These are phyloP conservation scores for Diutina siamensis DNA, from an alignment of 1,139 yeast genomes.

Conservation along the genomic window DNA sequence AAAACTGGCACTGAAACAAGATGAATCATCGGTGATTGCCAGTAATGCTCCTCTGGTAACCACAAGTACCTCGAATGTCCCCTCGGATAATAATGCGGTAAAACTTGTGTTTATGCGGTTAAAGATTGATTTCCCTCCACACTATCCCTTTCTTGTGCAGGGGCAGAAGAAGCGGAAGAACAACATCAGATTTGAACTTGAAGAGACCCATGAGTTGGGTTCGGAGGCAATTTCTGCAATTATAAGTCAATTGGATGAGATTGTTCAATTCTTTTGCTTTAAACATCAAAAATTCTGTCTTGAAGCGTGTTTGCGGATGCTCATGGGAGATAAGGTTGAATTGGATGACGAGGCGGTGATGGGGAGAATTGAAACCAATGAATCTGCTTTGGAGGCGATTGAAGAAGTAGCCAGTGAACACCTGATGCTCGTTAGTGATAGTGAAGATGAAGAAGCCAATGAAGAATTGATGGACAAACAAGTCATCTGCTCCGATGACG, in stretches of 20 bases:
- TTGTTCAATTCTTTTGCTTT: constrained; percentile 46
- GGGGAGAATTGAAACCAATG: constrained; percentile 19
- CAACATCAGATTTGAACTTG: constrained; percentile 45
- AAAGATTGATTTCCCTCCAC: constrained; percentile 52
- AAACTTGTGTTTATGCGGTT: constrained; percentile 61
- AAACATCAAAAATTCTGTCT: constrained; percentile 54
- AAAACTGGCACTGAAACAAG: background rate
- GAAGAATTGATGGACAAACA: background rate
- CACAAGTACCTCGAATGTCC: background rate
- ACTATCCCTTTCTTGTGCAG: constrained; percentile 42
- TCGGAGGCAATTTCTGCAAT: constrained; percentile 38
- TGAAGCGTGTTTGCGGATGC: constrained; percentile 66
- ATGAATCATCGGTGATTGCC: background rate
- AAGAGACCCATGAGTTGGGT: constrained; percentile 63
- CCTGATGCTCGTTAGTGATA: constrained; percentile 3
- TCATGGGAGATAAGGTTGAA: constrained; percentile 72
- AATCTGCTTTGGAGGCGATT: constrained; percentile 12
- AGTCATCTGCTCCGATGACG: background rate
- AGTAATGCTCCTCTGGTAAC: background rate
- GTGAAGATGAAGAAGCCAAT: background rate
- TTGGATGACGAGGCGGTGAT: constrained; percentile 26
- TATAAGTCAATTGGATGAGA: constrained; percentile 36
- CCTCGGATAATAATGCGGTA: constrained; percentile 21
- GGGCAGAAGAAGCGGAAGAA: constrained; percentile 16
- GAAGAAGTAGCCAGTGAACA: background rate